Evolutionary conservation across 1,284 basidiomycete species (phyloP).

Genomic region (Heimioporus punctisporus): DNA sequence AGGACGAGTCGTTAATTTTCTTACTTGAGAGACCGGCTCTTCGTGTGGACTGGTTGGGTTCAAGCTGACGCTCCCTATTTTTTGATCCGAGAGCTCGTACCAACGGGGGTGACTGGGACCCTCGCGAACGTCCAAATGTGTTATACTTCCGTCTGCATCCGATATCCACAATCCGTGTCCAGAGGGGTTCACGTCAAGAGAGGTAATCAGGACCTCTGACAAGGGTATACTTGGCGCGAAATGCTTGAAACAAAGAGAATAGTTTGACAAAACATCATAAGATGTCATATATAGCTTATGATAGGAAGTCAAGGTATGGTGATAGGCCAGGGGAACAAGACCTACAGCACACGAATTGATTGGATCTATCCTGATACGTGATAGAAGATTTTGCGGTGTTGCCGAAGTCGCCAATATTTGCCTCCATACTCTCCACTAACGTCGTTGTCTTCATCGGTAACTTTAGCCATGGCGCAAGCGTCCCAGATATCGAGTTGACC

Average conservation of each 20-base stretch:
- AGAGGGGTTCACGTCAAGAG: slow-evolving; percentile 63
- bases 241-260: slow-evolving; percentile 70
- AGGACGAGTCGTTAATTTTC: slow-evolving; percentile 12
- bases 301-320: too few relatives aligned
- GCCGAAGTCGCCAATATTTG: slow-evolving; percentile 75
- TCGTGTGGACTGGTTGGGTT: slow-evolving; percentile 74
- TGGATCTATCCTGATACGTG: slow-evolving; percentile 78
- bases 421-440: slow-evolving; percentile 61
- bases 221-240: slow-evolving; percentile 62
- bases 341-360: too few relatives aligned
- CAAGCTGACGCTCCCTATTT: slow-evolving; percentile 76
- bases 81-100: slow-evolving; percentile 67
- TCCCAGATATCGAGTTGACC: slow-evolving; percentile 84
- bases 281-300: slow-evolving; percentile 79
- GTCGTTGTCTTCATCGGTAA: slow-evolving; percentile 63
- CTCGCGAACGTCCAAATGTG: slow-evolving; percentile 74
- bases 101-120: slow-evolving; percentile 54
- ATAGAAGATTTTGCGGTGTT: slow-evolving; percentile 80
- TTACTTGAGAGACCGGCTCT: slow-evolving; percentile 68
- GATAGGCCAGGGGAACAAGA: too few relatives aligned
- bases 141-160: slow-evolving; percentile 65
- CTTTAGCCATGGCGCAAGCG: slow-evolving; percentile 65
- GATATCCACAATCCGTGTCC: slow-evolving; percentile 84
- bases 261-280: slow-evolving; percentile 79
- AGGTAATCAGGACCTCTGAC: slow-evolving; percentile 61